phyloP scores from a whole-genome alignment of 345 rosid genomes.

The Aegle marmelos region DNA sequence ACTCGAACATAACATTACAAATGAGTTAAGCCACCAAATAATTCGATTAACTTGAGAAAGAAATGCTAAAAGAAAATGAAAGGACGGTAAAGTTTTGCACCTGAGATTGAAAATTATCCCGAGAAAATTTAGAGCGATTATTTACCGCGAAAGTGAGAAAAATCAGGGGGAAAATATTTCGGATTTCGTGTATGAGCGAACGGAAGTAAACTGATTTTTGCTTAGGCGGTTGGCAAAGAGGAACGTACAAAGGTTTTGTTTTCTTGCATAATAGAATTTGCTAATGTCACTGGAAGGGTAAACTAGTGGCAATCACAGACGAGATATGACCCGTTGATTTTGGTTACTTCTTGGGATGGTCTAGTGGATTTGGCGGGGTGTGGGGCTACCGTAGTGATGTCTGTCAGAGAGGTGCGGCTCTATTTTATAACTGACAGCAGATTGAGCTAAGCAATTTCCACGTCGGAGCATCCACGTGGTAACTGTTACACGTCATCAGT shows the following conservation, averaged over 20 bases:
- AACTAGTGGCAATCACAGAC: background rate
- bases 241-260: background rate
- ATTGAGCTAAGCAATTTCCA: background rate
- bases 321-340: background rate
- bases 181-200: background rate
- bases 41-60: background rate
- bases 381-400: background rate
- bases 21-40: background rate
- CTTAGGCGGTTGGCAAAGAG: constrained; percentile 4
- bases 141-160: background rate
- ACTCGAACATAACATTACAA: background rate
- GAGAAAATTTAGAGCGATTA: background rate
- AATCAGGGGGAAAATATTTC: no score
- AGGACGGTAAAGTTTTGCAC: background rate
- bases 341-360: background rate
- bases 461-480: background rate
- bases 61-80: background rate
- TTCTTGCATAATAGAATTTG: background rate
- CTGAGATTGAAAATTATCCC: background rate
- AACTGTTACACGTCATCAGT: background rate
- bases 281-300: background rate
- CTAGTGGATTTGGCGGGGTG: background rate
- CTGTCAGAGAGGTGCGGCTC: background rate
- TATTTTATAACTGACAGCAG: background rate
- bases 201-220: constrained; percentile 6